These are phyloP conservation scores for Ogataea siamensis DNA, from an alignment of 805 yeast species.

Conservation along the genomic window DNA sequence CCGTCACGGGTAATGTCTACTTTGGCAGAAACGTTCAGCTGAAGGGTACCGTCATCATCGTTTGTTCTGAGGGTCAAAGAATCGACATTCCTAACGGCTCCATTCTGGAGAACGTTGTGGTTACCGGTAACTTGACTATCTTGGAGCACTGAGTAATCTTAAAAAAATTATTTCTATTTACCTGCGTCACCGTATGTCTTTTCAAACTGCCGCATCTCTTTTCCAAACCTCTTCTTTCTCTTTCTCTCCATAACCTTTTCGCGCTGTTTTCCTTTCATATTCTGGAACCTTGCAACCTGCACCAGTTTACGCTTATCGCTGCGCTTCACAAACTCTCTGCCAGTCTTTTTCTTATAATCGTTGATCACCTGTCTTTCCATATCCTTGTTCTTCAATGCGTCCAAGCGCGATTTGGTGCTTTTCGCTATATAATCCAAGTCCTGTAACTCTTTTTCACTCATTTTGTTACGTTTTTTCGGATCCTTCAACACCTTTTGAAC, in stretches of 20 bases:
- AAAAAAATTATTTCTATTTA: constrained; percentile 1
- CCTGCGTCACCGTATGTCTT: constrained; percentile 16
- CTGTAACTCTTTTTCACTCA: constrained; percentile 45
- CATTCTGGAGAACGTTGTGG: constrained; percentile 90
- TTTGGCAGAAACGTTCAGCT: constrained; percentile 87
- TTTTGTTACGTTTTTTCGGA: constrained; percentile 41
- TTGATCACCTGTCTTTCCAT: constrained; percentile 63
- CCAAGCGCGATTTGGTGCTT: constrained; percentile 65
- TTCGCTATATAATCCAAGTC: constrained; percentile 57
- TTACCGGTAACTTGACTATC: constrained; percentile 93
- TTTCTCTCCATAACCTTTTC: constrained; percentile 84
- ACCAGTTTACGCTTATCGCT: constrained; percentile 71
- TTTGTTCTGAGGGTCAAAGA: constrained; percentile 94
- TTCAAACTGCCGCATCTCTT: constrained; percentile 58
- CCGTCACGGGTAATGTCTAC: constrained; percentile 93
- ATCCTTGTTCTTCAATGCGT: constrained; percentile 70
- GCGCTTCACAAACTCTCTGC: constrained; percentile 59
- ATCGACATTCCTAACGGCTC: constrained; percentile 98
- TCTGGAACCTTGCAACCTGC: constrained; percentile 74
- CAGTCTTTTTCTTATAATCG: constrained; percentile 55
- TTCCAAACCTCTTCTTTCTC: constrained; percentile 81
- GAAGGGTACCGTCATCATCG: constrained; percentile 97
- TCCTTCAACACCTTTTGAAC: constrained; percentile 58
- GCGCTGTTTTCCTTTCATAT: constrained; percentile 67
- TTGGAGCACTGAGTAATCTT: constrained; percentile 66